Conservation (phyloP, 2,329 filamentous ascomycete species). For the Bretziella fagacearum region DNA sequence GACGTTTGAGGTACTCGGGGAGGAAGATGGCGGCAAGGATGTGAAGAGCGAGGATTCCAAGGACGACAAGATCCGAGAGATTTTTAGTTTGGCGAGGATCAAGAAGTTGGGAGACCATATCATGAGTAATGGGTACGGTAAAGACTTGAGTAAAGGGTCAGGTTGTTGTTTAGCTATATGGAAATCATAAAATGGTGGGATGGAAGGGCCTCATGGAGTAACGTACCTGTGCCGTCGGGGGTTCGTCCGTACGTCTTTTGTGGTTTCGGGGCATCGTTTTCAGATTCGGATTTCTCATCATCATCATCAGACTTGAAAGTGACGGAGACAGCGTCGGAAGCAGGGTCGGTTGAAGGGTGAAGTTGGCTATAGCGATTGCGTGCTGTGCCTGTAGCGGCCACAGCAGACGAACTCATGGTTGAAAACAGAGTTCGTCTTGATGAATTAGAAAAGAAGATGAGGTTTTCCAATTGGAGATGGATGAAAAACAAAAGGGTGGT, state of each 20-base stretch:
- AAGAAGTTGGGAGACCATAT: slow-evolving; percentile 96
- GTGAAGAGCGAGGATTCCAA: slow-evolving; percentile 60
- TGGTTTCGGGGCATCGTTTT: neutral
- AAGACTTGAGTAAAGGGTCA: slow-evolving; percentile 51
- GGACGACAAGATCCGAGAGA: slow-evolving; percentile 64
- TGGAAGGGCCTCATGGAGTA: too few relatives aligned
- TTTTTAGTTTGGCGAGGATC: slow-evolving; percentile 94
- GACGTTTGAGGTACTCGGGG: slow-evolving; percentile 50
- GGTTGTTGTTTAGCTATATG: neutral
- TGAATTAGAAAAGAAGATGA: too few relatives aligned
- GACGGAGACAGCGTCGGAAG: neutral
- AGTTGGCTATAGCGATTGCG: slow-evolving; percentile 10
- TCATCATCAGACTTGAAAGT: too few relatives aligned
- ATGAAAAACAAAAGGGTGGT: too few relatives aligned
- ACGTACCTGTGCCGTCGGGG: slow-evolving; percentile 72
- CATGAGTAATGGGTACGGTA: slow-evolving; percentile 85
- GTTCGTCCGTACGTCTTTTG: slow-evolving; percentile 80
- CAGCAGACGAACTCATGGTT: slow-evolving; percentile 14
- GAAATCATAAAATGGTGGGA: neutral
- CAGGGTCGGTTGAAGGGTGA: slow-evolving; percentile 1
- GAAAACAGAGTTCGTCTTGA: too few relatives aligned
- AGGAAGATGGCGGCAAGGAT: slow-evolving; percentile 58
- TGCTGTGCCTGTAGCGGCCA: slow-evolving; percentile 4
- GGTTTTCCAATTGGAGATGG: too few relatives aligned
- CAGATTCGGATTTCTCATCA: slow-evolving; percentile 1